Percentiles rank a stretch among this genome's conserved stretches.
These are phyloP conservation scores for Salix arbutifolia DNA, from an alignment of 345 rosid species.

Conservation along the genomic window DNA sequence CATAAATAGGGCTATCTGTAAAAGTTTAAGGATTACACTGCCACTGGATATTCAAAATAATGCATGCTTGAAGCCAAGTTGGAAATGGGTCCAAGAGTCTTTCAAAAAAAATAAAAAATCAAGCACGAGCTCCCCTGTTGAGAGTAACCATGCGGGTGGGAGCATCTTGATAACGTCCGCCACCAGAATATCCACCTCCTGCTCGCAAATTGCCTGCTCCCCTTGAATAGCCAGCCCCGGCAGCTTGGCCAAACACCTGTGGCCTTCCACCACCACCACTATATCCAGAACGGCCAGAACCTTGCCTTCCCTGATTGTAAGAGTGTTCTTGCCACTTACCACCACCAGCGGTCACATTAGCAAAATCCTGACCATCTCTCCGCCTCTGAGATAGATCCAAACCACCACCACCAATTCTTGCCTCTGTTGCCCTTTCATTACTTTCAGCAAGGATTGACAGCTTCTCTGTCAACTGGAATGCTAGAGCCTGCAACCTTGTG, in stretches of 20 bases:
- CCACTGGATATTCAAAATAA: not conserved
- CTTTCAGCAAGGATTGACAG: conserved; percentile 62
- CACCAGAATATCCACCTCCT: conserved; percentile 47
- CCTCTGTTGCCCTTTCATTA: conserved; percentile 77
- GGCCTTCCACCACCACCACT: conserved; percentile 40
- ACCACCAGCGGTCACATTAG: conserved; percentile 36
- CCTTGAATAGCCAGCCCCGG: conserved; percentile 46
- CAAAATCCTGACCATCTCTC: conserved; percentile 64
- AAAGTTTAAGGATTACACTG: not conserved
- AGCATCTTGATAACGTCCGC: conserved; percentile 28
- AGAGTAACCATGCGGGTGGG: conserved; percentile 72
- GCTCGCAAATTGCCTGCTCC: conserved; percentile 47
- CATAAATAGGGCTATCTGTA: not conserved
- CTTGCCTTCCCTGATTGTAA: conserved; percentile 58
- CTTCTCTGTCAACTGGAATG: conserved; percentile 79
- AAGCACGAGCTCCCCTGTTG: conserved; percentile 47
- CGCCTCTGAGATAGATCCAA: conserved; percentile 60
- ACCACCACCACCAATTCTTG: conserved; percentile 59
- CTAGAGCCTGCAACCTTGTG: conserved; percentile 66
- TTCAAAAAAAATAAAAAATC: not conserved
- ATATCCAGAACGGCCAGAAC: conserved; percentile 40
- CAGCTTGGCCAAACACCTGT: conserved; percentile 31
- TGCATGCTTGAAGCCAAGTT: not conserved
- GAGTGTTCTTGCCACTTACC: conserved; percentile 64
- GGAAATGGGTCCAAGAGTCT: not conserved